Evolutionary conservation across 208 protist species (phyloP), one percentile per base, ranked within the genome.

Genomic region (Wallacemonas sp.): DNA sequence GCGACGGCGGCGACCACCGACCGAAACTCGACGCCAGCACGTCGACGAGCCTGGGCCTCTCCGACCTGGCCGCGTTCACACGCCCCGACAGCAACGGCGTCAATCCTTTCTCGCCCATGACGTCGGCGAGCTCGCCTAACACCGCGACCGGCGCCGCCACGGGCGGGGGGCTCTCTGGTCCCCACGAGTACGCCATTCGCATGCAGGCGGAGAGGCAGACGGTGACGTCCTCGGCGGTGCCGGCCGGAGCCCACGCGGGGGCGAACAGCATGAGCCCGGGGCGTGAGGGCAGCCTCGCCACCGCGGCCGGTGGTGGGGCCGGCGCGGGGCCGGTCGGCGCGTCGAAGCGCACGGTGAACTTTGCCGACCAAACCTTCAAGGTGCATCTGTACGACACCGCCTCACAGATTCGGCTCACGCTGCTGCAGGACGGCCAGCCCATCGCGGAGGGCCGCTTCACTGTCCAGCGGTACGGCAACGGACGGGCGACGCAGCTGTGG

Each of bases 321-420:
- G 36, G 16, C 22, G n/a, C n/a, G n/a, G n/a, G n/a, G n/a, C n/a
- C 45, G 26, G 63, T 54, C 14, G 63, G 36, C 18, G 48, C 49
- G 26, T 52, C 61, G 45, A 59, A 57, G n/a, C 61, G 49, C 16
- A 23, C 26, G 25, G 70, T 75, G 18, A 52, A 70, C 63, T 75
- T 75, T 20, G 70, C 57, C 28, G 52, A 75, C 14, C 70, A 75
- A 32, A 75, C 70, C 41, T 75, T 75, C 55, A 68, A 70, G 55
- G 45, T 75, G 16, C 70, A 75, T 44, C 63, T 75, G 48, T 75
- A 75, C 70, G 63, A 75, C 36, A 57, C 61, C 8, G 49, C 61
- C 32, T 75, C 70, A 3, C 31, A 26, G n/a, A 75, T 75, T 39
- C n/a, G 7, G 11, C 14, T 75, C 0, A 62, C 38, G 3, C 36